Conservation (phyloP, 2,329 filamentous ascomycete species). For the Hortaea werneckii region DNA sequence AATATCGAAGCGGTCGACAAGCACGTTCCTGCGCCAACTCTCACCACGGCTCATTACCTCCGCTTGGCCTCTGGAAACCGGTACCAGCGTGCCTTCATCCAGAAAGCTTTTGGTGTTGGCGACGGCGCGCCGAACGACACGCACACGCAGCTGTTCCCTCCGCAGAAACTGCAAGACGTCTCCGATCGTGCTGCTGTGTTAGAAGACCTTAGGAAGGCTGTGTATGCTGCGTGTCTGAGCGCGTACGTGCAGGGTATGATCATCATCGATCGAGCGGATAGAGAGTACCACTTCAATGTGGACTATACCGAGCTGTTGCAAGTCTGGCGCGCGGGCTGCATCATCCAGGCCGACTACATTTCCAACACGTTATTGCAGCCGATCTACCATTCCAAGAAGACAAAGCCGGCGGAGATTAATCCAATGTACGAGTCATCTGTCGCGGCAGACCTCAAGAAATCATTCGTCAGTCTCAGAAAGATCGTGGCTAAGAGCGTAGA, state of each 20-base stretch:
- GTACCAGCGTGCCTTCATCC: slow-evolving; percentile 42
- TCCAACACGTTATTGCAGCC: slow-evolving; percentile 44
- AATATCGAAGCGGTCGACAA: slow-evolving; percentile 50
- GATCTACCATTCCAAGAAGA: slow-evolving; percentile 29
- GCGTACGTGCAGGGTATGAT: slow-evolving; percentile 58
- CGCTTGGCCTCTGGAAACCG: slow-evolving; percentile 55
- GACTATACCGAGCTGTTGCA: slow-evolving; percentile 43
- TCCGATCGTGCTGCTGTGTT: slow-evolving; percentile 36
- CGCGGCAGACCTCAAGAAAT: slow-evolving; percentile 43
- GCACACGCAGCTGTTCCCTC: slow-evolving; percentile 25
- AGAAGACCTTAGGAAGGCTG: slow-evolving; percentile 49
- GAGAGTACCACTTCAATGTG: slow-evolving; percentile 50
- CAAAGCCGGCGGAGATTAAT: slow-evolving; percentile 30
- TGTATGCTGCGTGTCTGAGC: slow-evolving; percentile 51
- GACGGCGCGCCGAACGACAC: slow-evolving; percentile 4
- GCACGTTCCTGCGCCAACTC: slow-evolving; percentile 55
- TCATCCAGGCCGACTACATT: slow-evolving; percentile 59
- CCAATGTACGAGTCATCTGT: slow-evolving; percentile 39
- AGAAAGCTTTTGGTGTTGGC: slow-evolving; percentile 35
- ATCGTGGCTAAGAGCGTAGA: slow-evolving; percentile 46
- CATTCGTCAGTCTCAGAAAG: slow-evolving; percentile 44
- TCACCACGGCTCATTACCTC: slow-evolving; percentile 53
- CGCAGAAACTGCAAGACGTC: slow-evolving; percentile 23
- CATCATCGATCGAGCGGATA: slow-evolving; percentile 50
- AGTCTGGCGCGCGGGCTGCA: slow-evolving; percentile 62